Base-by-base conservation (phyloP, 768 basidiomycete genomes). In the Mrakia gelida region DNA sequence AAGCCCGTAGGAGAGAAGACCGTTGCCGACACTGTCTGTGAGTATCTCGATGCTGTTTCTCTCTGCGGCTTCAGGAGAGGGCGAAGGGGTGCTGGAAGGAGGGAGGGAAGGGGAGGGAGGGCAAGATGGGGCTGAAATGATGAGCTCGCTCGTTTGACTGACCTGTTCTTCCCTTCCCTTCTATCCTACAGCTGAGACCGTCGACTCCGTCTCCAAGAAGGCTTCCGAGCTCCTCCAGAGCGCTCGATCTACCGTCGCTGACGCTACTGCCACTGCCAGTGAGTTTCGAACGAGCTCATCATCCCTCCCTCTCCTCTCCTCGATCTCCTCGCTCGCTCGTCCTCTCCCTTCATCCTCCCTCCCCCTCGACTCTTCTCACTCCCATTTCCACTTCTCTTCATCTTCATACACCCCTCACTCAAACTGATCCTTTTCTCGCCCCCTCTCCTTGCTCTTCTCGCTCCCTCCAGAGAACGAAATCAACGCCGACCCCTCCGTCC, bases 1-100 rank as follows among this genome's bases (percentile, higher is more conserved):
- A 41, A 21, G 26, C 67, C 67, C 34, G 41, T 41, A 1, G 67
- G 67, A 43, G 67, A 70, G 38, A 70, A 70, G 67, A 70, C 34
- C 10, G 23, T 38, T 26, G 18, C 16, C 7, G 67, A 70, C 4
- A 70, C 67, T 13, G 26, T 70, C 38, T 70, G 67, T 70, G 41
- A 38, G 67, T 21, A 65, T 30, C 59, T 61, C 16, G 62, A n/a
- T n/a, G n/a, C n/a, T n/a, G n/a, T n/a, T n/a, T n/a, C n/a, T n/a
- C n/a, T n/a, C n/a, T n/a, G n/a, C n/a, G n/a, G n/a, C n/a, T n/a
- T n/a, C 67, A 3, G 7, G 1, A 34, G 34, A 23, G 34, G 32
- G 7, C 43, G 21, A 21, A 16, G 65, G 26, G 6, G 38, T 2
- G 8, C 15, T 26, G 38, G 34, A 3, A 3, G 34, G 38, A 34